A percentile compares a stretch with the other conserved stretches of the same genome.
Conservation (phyloP, 2,329 filamentous ascomycete genomes). For the Alternaria alternata region DNA sequence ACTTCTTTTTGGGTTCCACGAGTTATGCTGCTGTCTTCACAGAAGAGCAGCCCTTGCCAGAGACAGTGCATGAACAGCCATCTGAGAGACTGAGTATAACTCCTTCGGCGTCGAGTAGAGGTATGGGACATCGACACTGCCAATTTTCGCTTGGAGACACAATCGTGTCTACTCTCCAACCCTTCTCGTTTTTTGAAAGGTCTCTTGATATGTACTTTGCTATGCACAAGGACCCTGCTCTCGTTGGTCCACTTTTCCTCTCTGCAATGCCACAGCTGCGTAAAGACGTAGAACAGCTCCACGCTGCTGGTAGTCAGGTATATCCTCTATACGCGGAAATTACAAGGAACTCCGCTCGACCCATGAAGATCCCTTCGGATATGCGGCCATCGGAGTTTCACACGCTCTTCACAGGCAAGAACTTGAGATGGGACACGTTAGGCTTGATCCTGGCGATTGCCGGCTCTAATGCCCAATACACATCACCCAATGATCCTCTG, state of each 20-base stretch:
- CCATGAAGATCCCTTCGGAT: constrained; percentile 41
- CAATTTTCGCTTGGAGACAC: constrained; percentile 37
- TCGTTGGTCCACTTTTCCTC: constrained; percentile 41
- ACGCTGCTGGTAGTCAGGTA: constrained; percentile 23
- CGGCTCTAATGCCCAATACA: constrained; percentile 42
- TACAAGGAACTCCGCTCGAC: constrained; percentile 42
- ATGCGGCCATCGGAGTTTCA: constrained; percentile 46
- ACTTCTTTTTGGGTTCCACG: constrained; percentile 47
- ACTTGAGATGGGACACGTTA: constrained; percentile 47
- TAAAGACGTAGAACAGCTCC: constrained; percentile 39
- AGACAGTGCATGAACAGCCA: constrained; percentile 42
- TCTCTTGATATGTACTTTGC: constrained; percentile 40
- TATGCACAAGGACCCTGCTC: constrained; percentile 32
- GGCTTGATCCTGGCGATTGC: constrained; percentile 41
- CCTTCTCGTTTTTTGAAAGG: constrained; percentile 42
- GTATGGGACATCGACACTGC: constrained; percentile 38
- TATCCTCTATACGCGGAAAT: constrained; percentile 40
- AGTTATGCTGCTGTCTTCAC: constrained; percentile 49
- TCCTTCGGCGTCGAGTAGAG: constrained; percentile 28
- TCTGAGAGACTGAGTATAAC: constrained; percentile 33
- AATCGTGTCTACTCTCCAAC: constrained; percentile 40
- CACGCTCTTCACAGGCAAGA: constrained; percentile 44
- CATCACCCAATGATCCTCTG: constrained; percentile 39
- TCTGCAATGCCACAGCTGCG: constrained; percentile 43
- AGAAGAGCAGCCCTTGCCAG: constrained; percentile 40